Evolutionary conservation across 2,329 filamentous ascomycete genomes (phyloP), one percentile per base, ranked within the genome.

Genomic region (Exophiala spinifera): DNA sequence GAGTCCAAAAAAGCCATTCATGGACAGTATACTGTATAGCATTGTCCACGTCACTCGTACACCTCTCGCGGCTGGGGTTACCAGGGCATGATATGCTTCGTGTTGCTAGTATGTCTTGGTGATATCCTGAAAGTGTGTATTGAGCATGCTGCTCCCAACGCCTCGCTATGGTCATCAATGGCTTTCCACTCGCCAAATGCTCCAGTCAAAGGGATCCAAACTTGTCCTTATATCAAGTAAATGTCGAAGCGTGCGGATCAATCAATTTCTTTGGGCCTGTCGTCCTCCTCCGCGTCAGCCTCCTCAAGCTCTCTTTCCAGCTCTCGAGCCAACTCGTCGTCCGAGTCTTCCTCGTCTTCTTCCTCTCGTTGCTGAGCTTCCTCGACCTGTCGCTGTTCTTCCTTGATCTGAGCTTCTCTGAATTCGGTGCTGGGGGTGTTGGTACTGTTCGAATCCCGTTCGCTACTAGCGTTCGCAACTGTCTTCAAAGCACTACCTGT

Each of bases 291-390:
- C 34, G 55, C 57, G 4, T 60, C 56, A 20, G 59, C 58, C 37
- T 71, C 72, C 51, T 83, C 81, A 60, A 85, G 72, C 60, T 81
- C 83, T 1, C 82, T 82, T 64, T 84, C 72, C 66, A 87, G 74
- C 63, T 85, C 83, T 34, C 70, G 68, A 54, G 77, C 75, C 19
- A 78, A 63, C 46, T 74, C 75, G 53, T 76, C 75, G 8, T 79
- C 73, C 6, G 75, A 75, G 15, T 75, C 73, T 33, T 69, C 66
- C 21, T 64, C 66, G 46, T 67, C 66, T 37, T 57, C 59, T 15
- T 68, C 68, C 46, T 63, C 65, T 33, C 55, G 59, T 33, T 65
- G 63, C 46, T 62, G 65, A 42, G 63, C 65, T 14, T 64, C 63
- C 40, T 70, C 67, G 11, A 64, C 54, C 19, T 65, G 63, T 42